phyloP scores from a whole-genome alignment of 177 flowering plant genomes.

The Vitis hybrid region DNA sequence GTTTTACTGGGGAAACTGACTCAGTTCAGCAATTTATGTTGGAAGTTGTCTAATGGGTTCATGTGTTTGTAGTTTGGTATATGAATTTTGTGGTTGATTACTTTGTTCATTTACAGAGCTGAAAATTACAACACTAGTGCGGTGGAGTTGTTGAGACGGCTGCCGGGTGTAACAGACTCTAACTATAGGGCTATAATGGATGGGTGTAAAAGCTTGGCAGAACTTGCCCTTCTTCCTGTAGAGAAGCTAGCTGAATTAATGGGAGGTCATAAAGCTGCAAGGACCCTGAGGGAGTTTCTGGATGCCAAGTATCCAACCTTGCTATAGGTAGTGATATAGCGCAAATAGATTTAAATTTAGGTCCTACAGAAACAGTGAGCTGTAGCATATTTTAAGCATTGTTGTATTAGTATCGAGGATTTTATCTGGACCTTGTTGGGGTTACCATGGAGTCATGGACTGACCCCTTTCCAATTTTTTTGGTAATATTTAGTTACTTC shows the following conservation, averaged over 20 bases:
- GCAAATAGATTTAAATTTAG: background rate
- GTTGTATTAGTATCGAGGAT: background rate
- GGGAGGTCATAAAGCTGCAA: slow-evolving; percentile 93
- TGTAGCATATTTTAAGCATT: background rate
- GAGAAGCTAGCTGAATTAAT: slow-evolving; percentile 77
- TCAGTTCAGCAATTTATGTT: background rate
- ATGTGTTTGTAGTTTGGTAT: background rate
- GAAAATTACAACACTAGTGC: slow-evolving; percentile 96
- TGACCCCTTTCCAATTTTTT: too few species aligned
- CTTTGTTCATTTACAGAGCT: slow-evolving; percentile 50
- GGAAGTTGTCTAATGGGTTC: background rate
- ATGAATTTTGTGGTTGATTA: background rate
- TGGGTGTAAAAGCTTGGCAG: slow-evolving; percentile 81
- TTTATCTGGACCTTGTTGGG: too few species aligned
- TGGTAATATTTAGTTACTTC: too few species aligned
- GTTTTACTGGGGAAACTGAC: background rate
- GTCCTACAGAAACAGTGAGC: background rate
- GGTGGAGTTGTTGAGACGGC: slow-evolving; percentile 85
- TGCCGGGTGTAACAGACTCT: slow-evolving; percentile 93
- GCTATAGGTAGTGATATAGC: slow-evolving; percentile 28
- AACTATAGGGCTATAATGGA: slow-evolving; percentile 91
- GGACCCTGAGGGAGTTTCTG: slow-evolving; percentile 80
- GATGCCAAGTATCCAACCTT: slow-evolving; percentile 95
- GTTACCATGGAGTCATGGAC: too few species aligned
- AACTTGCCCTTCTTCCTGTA: slow-evolving; percentile 78